Conservation (phyloP, 75 land plant genomes). For the Pinus tabuliformis region DNA sequence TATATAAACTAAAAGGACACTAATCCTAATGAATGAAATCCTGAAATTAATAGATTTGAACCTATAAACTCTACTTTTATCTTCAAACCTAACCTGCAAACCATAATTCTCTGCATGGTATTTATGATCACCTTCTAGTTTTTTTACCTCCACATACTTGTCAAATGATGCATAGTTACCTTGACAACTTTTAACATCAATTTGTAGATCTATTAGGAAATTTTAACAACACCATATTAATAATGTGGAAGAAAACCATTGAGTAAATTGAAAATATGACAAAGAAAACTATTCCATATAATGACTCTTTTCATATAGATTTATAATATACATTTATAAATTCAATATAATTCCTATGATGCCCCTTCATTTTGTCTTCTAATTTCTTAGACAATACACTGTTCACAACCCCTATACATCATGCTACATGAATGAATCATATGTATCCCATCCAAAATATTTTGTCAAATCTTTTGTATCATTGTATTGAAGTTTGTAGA, state of each 20-base stretch:
- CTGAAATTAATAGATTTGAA: too few species aligned
- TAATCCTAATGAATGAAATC: too few species aligned
- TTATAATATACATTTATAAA: constrained; percentile 75
- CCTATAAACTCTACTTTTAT: too few species aligned
- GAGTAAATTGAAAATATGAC: not conserved
- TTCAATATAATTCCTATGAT: constrained; percentile 71
- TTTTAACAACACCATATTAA: not conserved
- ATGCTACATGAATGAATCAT: constrained; percentile 59
- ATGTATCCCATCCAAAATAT: constrained; percentile 66
- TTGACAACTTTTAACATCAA: constrained; percentile 69
- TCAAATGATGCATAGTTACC: constrained; percentile 84
- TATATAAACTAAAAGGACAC: too few species aligned
- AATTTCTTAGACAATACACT: constrained; percentile 58
- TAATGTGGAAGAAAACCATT: not conserved
- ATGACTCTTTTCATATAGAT: constrained; percentile 65
- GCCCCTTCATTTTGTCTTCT: constrained; percentile 74
- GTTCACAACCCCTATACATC: constrained; percentile 72
- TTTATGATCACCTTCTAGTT: constrained; percentile 68
- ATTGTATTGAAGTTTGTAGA: constrained; percentile 61
- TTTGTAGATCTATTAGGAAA: constrained; percentile 49
- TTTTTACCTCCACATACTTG: constrained; percentile 70
- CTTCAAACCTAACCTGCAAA: constrained; percentile 36
- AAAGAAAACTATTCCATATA: not conserved
- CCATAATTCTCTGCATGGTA: constrained; percentile 73
- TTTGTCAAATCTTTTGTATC: constrained; percentile 69